Conservation (phyloP, 2,329 filamentous ascomycete genomes). For the Chaetomiaceae sp. region DNA sequence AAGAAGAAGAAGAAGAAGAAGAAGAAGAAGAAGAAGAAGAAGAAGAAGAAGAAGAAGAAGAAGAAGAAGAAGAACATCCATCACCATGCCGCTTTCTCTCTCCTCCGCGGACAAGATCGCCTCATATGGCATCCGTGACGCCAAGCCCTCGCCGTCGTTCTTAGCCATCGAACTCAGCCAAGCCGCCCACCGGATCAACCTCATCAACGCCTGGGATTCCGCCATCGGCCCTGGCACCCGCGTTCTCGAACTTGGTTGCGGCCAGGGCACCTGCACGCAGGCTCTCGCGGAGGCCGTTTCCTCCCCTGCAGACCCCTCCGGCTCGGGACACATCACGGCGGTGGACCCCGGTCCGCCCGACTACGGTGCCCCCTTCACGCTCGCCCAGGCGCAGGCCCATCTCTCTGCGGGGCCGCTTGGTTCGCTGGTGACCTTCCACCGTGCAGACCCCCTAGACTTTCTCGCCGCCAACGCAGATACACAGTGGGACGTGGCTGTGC, state of each 20-base stretch:
- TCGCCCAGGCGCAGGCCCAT: slow-evolving; percentile 45
- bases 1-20: too few relatives aligned
- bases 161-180: slow-evolving; percentile 20
- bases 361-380: slow-evolving; percentile 48
- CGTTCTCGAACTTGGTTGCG: slow-evolving; percentile 56
- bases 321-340: slow-evolving; percentile 43
- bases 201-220: slow-evolving; percentile 19
- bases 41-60: too few relatives aligned
- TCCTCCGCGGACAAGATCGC: slow-evolving; percentile 3
- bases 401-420: slow-evolving; percentile 41
- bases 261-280: slow-evolving; percentile 54
- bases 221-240: slow-evolving; percentile 36
- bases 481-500: slow-evolving; percentile 43
- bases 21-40: too few relatives aligned
- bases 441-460: slow-evolving; percentile 35
- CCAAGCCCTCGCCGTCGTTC: background rate
- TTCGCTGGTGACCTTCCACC: slow-evolving; percentile 41
- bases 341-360: slow-evolving; percentile 48
- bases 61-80: background rate
- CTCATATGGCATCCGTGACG: slow-evolving; percentile 4
- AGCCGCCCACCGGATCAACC: slow-evolving; percentile 22
- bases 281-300: slow-evolving; percentile 43
- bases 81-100: slow-evolving; percentile 2
- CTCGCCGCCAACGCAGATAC: slow-evolving; percentile 27
- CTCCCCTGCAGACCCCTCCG: slow-evolving; percentile 32